Evolutionary conservation across 177 flowering plant species (phyloP).

Genomic region (Vitis hybrid): DNA sequence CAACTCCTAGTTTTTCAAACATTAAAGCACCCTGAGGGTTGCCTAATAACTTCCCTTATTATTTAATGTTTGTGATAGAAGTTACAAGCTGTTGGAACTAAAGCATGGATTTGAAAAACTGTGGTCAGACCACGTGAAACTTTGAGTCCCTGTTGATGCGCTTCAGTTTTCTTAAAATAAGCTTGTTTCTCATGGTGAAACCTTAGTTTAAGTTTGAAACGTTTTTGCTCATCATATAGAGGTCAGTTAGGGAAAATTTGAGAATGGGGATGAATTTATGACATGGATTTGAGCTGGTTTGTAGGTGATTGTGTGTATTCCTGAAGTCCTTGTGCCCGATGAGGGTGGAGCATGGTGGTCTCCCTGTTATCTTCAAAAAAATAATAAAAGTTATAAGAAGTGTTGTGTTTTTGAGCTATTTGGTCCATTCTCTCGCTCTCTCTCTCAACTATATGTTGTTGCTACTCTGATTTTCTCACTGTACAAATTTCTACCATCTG

Average conservation of each 20-base stretch:
- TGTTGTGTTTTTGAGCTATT: too few species aligned
- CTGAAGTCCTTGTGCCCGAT: too few species aligned
- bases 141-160: not conserved
- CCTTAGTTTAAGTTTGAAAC: not conserved
- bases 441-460: not conserved
- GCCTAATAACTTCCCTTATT: not conserved
- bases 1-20: too few species aligned
- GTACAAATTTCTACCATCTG: conserved; percentile 1
- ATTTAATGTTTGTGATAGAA: not conserved
- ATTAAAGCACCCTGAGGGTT: not conserved
- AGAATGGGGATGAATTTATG: too few species aligned
- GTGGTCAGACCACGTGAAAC: not conserved
- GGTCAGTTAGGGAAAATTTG: too few species aligned
- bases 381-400: too few species aligned
- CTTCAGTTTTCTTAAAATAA: not conserved
- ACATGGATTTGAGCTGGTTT: too few species aligned
- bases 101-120: not conserved
- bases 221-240: not conserved
- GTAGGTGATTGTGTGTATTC: too few species aligned
- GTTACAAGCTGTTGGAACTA: not conserved
- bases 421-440: not conserved
- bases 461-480: not conserved
- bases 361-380: too few species aligned
- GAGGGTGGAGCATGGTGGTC: too few species aligned
- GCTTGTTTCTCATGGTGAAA: too few species aligned